These are phyloP conservation scores for Sugiyamaella paludigena DNA, from an alignment of 1,139 yeast genomes.

Conservation along the genomic window DNA sequence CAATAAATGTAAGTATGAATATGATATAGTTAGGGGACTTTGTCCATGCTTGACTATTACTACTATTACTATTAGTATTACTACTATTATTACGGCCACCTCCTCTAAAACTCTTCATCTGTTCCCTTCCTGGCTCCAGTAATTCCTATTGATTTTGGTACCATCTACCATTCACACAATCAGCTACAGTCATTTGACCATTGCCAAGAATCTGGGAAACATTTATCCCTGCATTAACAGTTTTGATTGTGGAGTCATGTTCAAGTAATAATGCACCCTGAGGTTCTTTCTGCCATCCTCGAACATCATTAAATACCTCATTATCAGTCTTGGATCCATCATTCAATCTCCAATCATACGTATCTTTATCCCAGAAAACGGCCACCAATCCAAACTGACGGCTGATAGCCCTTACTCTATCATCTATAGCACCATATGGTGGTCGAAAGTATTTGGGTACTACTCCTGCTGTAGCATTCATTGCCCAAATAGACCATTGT, in stretches of 20 bases:
- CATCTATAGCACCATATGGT: constrained; percentile 91
- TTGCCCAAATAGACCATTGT: constrained; percentile 96
- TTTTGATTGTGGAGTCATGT: constrained; percentile 68
- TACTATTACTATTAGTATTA: neutral
- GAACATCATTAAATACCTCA: constrained; percentile 54
- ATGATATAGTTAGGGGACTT: too few species aligned
- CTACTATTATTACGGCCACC: too few species aligned
- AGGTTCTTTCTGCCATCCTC: constrained; percentile 45
- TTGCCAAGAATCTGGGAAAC: constrained; percentile 50
- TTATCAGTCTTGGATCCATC: constrained; percentile 43
- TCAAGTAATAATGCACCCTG: constrained; percentile 68
- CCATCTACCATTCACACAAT: constrained; percentile 65
- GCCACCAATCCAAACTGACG: constrained; percentile 83
- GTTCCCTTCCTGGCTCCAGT: constrained; percentile 9
- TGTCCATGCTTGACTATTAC: constrained; percentile 5
- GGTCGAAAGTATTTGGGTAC: constrained; percentile 92
- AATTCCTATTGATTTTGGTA: constrained; percentile 25
- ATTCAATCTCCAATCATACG: constrained; percentile 80
- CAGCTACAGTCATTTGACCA: constrained; percentile 71
- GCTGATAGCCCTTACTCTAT: constrained; percentile 75
- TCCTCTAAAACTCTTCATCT: too few species aligned
- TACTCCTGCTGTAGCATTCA: constrained; percentile 88
- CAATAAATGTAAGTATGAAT: too few species aligned
- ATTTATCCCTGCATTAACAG: constrained; percentile 66
- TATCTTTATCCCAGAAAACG: constrained; percentile 87